Percentiles rank a stretch among this genome's conserved stretches.
phyloP scores from a whole-genome alignment of 148 eudicot species.

The Talinum fruticosum region DNA sequence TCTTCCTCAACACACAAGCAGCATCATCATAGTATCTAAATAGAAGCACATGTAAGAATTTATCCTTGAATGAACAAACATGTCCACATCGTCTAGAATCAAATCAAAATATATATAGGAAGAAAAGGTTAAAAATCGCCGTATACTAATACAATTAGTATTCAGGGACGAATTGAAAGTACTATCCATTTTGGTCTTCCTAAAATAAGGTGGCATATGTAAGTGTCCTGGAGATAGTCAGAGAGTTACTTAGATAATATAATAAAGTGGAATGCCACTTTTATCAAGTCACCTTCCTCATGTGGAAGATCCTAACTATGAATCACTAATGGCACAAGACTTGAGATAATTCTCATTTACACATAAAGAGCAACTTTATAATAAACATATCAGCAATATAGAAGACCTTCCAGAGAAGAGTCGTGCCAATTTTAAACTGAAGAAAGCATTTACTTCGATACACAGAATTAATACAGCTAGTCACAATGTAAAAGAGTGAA shows the following conservation, averaged over 20 bases:
- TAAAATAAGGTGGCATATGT: background rate
- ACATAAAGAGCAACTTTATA: background rate
- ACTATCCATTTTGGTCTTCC: background rate
- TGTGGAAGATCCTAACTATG: background rate
- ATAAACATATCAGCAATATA: background rate
- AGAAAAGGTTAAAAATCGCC: background rate
- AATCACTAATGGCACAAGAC: background rate
- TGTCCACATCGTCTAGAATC: background rate
- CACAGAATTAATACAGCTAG: background rate
- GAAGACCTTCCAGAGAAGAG: background rate
- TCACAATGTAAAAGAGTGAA: too few relatives aligned
- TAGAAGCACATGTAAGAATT: slow-evolving; percentile 14
- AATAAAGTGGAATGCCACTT: background rate
- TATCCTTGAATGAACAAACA: background rate
- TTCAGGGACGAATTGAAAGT: background rate
- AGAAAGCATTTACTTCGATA: background rate
- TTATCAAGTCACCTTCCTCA: background rate
- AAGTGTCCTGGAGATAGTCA: background rate
- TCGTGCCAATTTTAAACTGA: background rate
- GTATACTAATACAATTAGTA: background rate
- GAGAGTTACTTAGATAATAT: background rate
- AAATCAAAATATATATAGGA: background rate
- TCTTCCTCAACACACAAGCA: slow-evolving; percentile 94
- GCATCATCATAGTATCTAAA: slow-evolving; percentile 98
- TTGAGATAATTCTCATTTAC: background rate